phyloP scores from a whole-genome alignment of 1,284 basidiomycete species.

The Pterulicium gracile region DNA sequence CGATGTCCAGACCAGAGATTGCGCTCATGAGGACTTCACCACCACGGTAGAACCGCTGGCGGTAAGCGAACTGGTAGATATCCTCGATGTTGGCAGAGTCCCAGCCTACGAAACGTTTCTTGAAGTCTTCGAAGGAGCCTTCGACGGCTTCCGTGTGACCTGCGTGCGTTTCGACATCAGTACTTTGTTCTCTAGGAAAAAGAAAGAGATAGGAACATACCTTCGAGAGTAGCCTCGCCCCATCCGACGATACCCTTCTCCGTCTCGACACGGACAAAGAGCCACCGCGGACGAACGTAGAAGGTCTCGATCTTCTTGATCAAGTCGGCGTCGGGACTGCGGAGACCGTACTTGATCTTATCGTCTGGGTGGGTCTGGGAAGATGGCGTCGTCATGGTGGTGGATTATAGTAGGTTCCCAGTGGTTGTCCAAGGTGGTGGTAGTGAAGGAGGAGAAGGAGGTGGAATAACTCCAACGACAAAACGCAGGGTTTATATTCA shows the following conservation, averaged over 20 bases:
- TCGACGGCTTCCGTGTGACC: conserved; percentile 66
- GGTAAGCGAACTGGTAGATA: conserved; percentile 58
- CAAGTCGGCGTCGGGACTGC: not conserved
- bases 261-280: conserved; percentile 68
- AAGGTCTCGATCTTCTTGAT: conserved; percentile 32
- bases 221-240: conserved; percentile 58
- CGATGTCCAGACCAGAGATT: conserved; percentile 28
- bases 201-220: too few species aligned
- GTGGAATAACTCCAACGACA: too few species aligned
- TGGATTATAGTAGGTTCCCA: too few species aligned
- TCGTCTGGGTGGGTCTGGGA: conserved; percentile 1
- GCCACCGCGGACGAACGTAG: conserved; percentile 65
- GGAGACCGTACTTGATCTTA: not conserved
- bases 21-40: conserved; percentile 61
- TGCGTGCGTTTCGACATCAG: not conserved
- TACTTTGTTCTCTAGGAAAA: not conserved
- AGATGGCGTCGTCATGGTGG: not conserved
- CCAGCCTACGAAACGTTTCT: conserved; percentile 52
- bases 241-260: conserved; percentile 61
- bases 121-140: conserved; percentile 55
- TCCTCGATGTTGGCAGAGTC: conserved; percentile 65
- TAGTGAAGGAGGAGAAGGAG: too few species aligned
- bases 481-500: too few species aligned
- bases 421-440: too few species aligned
- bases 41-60: conserved; percentile 63